phyloP scores from a whole-genome alignment of 371 early-diverging fungal species.

The Caulochytrium protostelioides region DNA sequence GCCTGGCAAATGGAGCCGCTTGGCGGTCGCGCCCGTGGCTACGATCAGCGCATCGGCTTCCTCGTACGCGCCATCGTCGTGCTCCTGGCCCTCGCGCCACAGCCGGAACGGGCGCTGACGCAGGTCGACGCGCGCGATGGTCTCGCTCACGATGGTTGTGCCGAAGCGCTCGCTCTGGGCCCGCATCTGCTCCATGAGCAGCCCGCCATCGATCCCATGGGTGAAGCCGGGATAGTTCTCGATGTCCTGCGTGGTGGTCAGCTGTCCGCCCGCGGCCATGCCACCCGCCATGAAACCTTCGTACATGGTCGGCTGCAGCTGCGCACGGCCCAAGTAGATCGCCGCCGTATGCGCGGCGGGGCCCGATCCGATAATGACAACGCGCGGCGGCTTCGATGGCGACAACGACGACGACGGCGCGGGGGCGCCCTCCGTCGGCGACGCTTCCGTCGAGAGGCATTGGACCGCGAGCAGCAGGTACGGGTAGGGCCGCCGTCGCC shows the following conservation, averaged over 20 bases:
- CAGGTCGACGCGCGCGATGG: constrained; percentile 64
- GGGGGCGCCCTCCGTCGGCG: no score
- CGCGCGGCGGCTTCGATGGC: no score
- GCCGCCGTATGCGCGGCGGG: no score
- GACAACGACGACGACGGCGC: no score
- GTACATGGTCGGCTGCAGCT: no score
- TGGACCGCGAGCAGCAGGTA: no score
- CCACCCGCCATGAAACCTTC: no score
- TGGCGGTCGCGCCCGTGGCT: constrained; percentile 97
- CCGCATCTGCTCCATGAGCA: constrained; percentile 43
- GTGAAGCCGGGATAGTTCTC: constrained; percentile 30
- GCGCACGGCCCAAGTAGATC: no score
- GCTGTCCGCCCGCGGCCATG: constrained; percentile 55
- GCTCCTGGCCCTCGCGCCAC: constrained; percentile 65
- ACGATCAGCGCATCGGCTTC: constrained; percentile 69
- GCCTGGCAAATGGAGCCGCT: constrained; percentile 40
- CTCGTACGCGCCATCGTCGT: constrained; percentile 20
- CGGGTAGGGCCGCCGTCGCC: no score
- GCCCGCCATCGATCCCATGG: constrained; percentile 11
- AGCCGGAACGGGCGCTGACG: constrained; percentile 63
- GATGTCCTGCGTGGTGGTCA: constrained; percentile 23
- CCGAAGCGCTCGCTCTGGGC: constrained; percentile 60
- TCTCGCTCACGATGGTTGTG: constrained; percentile 69
- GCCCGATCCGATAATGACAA: no score
- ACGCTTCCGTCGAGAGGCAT: no score